Percentiles rank a stretch among this genome's conserved stretches.
These are phyloP conservation scores for Durotheca rogersii DNA, from an alignment of 495 filamentous ascomycete species.

Conservation along the genomic window DNA sequence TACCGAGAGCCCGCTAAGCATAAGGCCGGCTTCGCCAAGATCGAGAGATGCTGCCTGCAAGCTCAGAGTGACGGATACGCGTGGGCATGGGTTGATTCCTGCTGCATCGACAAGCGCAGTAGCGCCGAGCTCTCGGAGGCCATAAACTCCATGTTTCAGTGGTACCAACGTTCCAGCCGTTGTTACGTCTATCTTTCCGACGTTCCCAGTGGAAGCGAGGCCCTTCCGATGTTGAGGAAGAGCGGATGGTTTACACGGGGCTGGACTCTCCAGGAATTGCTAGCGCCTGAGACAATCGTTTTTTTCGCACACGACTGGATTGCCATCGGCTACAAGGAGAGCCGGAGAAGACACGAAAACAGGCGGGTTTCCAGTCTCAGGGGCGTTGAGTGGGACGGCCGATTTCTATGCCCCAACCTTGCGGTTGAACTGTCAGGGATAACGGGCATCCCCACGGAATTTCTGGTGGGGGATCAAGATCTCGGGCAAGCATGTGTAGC, in stretches of 20 bases:
- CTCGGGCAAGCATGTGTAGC: too few species aligned
- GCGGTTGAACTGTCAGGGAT: slow-evolving; percentile 24
- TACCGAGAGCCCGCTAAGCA: slow-evolving; percentile 3
- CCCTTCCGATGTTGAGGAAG: slow-evolving; percentile 8
- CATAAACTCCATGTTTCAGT: slow-evolving; percentile 47
- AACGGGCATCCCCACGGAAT: slow-evolving; percentile 33
- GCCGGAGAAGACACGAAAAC: too few species aligned
- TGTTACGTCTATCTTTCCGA: slow-evolving; percentile 43
- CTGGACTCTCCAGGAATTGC: slow-evolving; percentile 37
- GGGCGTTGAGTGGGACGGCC: too few species aligned
- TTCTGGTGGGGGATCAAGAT: slow-evolving; percentile 15
- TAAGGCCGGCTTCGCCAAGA: slow-evolving; percentile 29
- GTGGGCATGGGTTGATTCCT: slow-evolving; percentile 41
- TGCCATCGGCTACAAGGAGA: too few species aligned
- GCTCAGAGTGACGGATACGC: slow-evolving; percentile 17
- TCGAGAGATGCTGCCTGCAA: slow-evolving; percentile 18
- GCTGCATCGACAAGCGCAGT: slow-evolving; percentile 46
- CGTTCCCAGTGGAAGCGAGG: slow-evolving; percentile 18
- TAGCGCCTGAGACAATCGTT: slow-evolving; percentile 20
- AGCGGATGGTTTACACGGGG: slow-evolving; percentile 31
- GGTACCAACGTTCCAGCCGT: slow-evolving; percentile 34
- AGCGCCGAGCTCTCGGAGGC: slow-evolving; percentile 42
- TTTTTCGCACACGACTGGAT: slow-evolving; percentile 30
- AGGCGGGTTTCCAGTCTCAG: too few species aligned
- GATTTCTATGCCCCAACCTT: too few species aligned